Evolutionary conservation across 352 stramenopile species (phyloP), one percentile per base, ranked within the genome.

Genomic region (Blastocystis sp.): DNA sequence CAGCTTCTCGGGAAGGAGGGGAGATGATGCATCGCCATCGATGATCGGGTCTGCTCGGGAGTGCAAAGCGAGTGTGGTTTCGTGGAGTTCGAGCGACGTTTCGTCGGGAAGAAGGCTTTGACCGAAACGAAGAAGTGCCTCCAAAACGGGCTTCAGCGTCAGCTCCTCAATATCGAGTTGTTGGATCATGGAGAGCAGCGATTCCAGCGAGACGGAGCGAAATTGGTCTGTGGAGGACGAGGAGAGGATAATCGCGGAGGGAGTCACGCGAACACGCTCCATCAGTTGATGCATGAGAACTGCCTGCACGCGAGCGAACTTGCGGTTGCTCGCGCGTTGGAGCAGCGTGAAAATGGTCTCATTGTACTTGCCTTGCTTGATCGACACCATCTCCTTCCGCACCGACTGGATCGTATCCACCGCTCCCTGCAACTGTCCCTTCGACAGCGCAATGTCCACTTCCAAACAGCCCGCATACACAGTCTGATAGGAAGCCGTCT

Each of bases 401-500:
- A 32, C 32, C 16, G 27, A 29, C 8, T 49, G 21, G 4, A 81
- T 61, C 14, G 16, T 44, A n/a, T 32, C 29, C 44, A 81, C 44
- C 32, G 48, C 44, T 51, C 16, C 7, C 24, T 59, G 29, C 16
- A 81, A 24, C 11, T 81, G 11, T 40, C 56, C 49, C 21, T 81
- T 63, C 18, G 53, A 51, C 4, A 81, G 36, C 0, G 36, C 9
- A 24, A 48, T 40, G 18, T 81, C 69, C 16, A 81, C 21, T n/a
- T n/a, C 24, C n/a, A 64, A 21, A 40, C 53, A 61, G 4, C 56
- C 56, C n/a, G 61, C 44, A 51, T 81, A 81, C 21, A 81, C 49
- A 21, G 21, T 34, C 44, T 64, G 69, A 64, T 64, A 81, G 8
- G 61, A 40, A 42, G 69, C 36, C n/a, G 63, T 29, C 9, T 27